Percentiles rank a stretch among this genome's conserved stretches.
Evolutionary conservation across 345 rosid genomes (phyloP).

Genomic region (Aurinia saxatilis): DNA sequence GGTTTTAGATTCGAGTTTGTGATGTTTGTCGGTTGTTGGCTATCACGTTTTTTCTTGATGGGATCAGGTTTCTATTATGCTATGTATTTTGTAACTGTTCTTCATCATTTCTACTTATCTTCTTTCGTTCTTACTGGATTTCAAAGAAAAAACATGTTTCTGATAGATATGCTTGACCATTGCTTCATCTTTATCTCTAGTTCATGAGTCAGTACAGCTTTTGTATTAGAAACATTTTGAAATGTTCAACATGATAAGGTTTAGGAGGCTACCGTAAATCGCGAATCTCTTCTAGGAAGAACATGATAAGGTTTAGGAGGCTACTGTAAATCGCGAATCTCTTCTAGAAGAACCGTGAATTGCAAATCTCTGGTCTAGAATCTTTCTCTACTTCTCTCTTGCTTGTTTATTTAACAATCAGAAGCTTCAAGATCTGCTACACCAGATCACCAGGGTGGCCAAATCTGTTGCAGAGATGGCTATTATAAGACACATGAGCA

Average conservation of each 20-base stretch:
- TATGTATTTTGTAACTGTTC: not conserved
- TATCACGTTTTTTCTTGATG: conserved; percentile 15
- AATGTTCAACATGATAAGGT: not conserved
- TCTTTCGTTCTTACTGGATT: not conserved
- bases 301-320: not conserved
- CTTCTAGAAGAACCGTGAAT: too few relatives aligned
- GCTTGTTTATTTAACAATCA: not conserved
- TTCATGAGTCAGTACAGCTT: not conserved
- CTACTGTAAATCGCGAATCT: too few relatives aligned
- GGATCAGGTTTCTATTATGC: not conserved
- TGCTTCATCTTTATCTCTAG: not conserved
- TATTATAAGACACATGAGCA: not conserved
- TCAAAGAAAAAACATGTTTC: not conserved
- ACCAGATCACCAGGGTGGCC: not conserved
- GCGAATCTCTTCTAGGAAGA: too few relatives aligned
- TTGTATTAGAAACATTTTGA: not conserved
- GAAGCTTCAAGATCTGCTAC: not conserved
- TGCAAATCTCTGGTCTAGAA: not conserved
- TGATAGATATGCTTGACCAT: not conserved
- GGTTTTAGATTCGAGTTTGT: conserved; percentile 23
- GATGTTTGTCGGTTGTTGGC: conserved; percentile 24
- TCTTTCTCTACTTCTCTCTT: not conserved
- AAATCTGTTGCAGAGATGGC: not conserved
- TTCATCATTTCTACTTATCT: not conserved
- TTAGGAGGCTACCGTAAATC: not conserved